Evolutionary conservation across 345 rosid genomes (phyloP), one percentile per base, ranked within the genome.

Genomic region (Sonneratia caseolaris): DNA sequence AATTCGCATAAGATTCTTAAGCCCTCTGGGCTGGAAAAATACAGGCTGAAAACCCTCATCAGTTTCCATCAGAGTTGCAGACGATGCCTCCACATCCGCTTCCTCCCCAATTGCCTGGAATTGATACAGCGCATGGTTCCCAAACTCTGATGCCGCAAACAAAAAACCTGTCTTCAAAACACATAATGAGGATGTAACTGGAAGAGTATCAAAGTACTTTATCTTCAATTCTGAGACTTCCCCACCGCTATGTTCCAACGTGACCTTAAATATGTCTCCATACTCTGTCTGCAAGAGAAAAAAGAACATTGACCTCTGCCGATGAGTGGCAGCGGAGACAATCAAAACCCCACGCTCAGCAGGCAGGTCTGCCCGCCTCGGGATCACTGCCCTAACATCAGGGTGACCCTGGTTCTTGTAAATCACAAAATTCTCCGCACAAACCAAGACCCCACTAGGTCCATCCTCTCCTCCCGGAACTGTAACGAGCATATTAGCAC

Each of bases 401-500:
- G 95, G 90, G 76, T 92, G 98, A 56, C 97, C 98, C 74, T 92
- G 93, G 68, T 95, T 92, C 87, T 91, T 94, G 74, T 95, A 95
- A 57, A 95, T 95, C 9, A 95, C 99, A 61, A 95, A 95, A 88
- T 95, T 95, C 76, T 95, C 99, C 0, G 98, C 98, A 37, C 99
- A 95, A 68, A 95, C 97, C 75, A 95, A 42, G 77, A 92, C 97
- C 56, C 99, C 99, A 71, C 98, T 95, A 0, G 99, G 98, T 24
- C 99, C 99, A 81, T 92, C 98, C 14, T 84, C 90, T 53, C 97
- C 99, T 67, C 99, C 99, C 18, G 99, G 99, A 8, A 95, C 99
- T 0, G 96, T 92, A 76, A 95, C 98, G 62, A 95, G 89, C 97
- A 92, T 82, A 72, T 95, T 92, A 7, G 99, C 99, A n/a, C 96